phyloP scores from a whole-genome alignment of 371 early-diverging fungal genomes.

The Nematocida sp. region DNA sequence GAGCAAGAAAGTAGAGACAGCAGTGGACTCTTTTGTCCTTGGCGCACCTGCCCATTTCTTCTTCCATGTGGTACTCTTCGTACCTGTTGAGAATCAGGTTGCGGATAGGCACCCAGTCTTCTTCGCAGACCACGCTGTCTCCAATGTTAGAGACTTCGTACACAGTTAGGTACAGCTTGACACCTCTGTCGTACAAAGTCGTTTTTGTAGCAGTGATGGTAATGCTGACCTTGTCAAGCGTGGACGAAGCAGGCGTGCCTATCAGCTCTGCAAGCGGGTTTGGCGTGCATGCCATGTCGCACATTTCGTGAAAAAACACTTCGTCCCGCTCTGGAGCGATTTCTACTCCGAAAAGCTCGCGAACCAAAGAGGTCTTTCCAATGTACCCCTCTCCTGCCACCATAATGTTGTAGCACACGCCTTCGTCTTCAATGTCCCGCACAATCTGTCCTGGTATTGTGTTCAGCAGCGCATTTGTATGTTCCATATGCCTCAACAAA shows the following conservation, averaged over 20 bases:
- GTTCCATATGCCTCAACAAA: slow-evolving; percentile 23
- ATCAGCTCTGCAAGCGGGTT: slow-evolving; percentile 38
- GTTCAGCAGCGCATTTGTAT: slow-evolving; percentile 29
- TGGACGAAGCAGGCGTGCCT: neutral
- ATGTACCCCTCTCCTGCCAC: slow-evolving; percentile 74
- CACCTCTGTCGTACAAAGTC: slow-evolving; percentile 36
- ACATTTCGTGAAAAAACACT: slow-evolving; percentile 37
- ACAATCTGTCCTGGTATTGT: slow-evolving; percentile 33
- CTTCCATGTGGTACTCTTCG: slow-evolving; percentile 57
- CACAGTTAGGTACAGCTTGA: slow-evolving; percentile 54
- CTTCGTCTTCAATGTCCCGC: slow-evolving; percentile 66
- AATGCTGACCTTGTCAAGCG: neutral
- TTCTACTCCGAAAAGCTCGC: slow-evolving; percentile 74
- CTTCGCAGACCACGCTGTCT: slow-evolving; percentile 49
- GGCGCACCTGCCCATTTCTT: slow-evolving; percentile 38
- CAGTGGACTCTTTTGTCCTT: slow-evolving; percentile 62
- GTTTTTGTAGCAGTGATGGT: slow-evolving; percentile 16
- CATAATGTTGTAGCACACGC: slow-evolving; percentile 84
- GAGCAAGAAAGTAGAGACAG: slow-evolving; percentile 58
- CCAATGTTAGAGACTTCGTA: slow-evolving; percentile 60
- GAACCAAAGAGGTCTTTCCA: slow-evolving; percentile 67
- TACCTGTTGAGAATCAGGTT: slow-evolving; percentile 51
- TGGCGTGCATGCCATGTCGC: slow-evolving; percentile 44
- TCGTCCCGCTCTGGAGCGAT: neutral
- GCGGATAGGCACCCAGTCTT: slow-evolving; percentile 48